Evolutionary conservation across 495 filamentous ascomycete species (phyloP), one percentile per base, ranked within the genome.

Genomic region (Penicillium salamii): DNA sequence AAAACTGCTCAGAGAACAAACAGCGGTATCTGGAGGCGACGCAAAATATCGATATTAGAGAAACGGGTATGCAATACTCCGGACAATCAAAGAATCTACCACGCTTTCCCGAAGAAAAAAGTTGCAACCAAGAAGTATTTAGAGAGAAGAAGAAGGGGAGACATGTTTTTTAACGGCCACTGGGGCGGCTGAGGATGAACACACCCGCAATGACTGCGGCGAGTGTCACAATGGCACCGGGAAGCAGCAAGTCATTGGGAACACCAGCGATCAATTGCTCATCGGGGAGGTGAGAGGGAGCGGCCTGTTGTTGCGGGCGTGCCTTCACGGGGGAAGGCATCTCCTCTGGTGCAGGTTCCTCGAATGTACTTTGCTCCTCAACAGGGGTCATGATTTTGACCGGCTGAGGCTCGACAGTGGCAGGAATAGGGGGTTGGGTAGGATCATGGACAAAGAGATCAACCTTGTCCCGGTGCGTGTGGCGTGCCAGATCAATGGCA

Each of bases 401-500:
- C 0, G 85, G 85, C 12, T 85, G 82, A 26, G 88, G 85, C 37
- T 91, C 85, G 7, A 87, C 57, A 0, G 84, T 81, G 7, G 81
- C 77, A 7, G 78, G 67, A 33, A 91, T 81, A 0, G 93, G 84
- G 7, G 93, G 85, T 62, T 90, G 87, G 35, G 88, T 78, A 7
- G 92, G 93, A 61, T 99, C 88, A 62, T 97, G 93, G 42, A 99
- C 91, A 59, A 96, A 97, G 9, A 99, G 76, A 55, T 99, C 92
- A 24, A 99, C 93, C 77, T 97, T 99, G 47, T 96, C 92, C 31
- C 81, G 82, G 46, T 73, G 83, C 37, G 81, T 77, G 13, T 85
- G 86, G 37, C 88, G 85, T 2, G 95, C 86, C 21, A 97, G 80
- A 11, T 82, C 71, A 50, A 99, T 90, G 4, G 93, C 91, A 66